Base-by-base conservation (phyloP, 768 basidiomycete genomes). In the Leccinum sublutescens region DNA sequence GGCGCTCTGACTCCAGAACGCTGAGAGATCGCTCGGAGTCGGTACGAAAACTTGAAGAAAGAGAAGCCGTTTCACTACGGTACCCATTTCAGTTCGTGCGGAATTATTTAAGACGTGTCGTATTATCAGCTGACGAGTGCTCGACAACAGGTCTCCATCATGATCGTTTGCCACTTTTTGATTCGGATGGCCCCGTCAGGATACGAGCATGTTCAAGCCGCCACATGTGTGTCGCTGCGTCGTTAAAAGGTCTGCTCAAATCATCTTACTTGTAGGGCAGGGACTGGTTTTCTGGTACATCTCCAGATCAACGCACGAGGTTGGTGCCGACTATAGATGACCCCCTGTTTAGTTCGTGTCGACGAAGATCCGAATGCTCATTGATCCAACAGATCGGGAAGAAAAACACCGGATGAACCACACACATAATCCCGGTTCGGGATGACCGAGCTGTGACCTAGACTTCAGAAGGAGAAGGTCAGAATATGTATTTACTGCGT, bases 191-290 rank as follows among this genome's bases (percentile, higher is more conserved):
- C 88, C 14, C 95, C 95, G 0, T 98, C 95, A 95, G 0, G 97
- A 90, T 71, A 95, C 94, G 25, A 86, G 89, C 68, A 95, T 95
- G 88, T 98, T 95, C 80, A 93, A 95, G 76, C 93, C 90, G 2
- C 74, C 96, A 34, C 85, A 86, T 77, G 84, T 82, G 53, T 60
- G 76, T 49, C 21, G 14, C 31, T 11, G 17, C 8, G 31, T 40
- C 25, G 38, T 14, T 45, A 40, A 29, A 17, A 33, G 34, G 45
- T 23, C 2, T 5, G n/a, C 14, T 31, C 2, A 27, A 31, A n/a
- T 51, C 5, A 57, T 25, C 10, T 3, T 43, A 49, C 33, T 34
- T 12, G 0, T 77, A 96, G 85, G 95, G 95, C 11, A 95, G 95
- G 6, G 89, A 93, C 66, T 97, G 94, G 87, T 23, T 23, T 23